These are phyloP conservation scores for Protea cynaroides DNA, from an alignment of 164 flowering plant species.

Conservation along the genomic window DNA sequence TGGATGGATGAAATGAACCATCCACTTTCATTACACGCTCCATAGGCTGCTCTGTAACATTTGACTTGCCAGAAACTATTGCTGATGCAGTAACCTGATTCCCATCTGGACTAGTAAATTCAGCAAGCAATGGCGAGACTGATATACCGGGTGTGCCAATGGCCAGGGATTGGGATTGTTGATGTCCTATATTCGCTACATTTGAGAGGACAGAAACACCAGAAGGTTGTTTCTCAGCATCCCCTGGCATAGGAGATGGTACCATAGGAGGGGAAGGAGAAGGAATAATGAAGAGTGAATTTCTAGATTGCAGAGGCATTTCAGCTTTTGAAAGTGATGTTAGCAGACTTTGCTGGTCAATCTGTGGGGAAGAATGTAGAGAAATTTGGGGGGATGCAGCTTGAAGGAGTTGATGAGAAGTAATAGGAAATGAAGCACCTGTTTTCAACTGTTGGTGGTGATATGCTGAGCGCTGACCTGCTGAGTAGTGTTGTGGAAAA, in stretches of 20 bases:
- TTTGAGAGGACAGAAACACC: constrained; percentile 52
- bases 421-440: constrained; percentile 50
- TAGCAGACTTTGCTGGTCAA: constrained; percentile 68
- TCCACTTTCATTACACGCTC: constrained; percentile 82
- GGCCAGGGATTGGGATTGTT: constrained; percentile 53
- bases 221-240: constrained; percentile 56
- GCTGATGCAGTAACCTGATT: constrained; percentile 43
- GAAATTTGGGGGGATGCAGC: constrained; percentile 67
- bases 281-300: constrained; percentile 70
- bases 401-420: constrained; percentile 68
- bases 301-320: constrained; percentile 70
- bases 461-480: constrained; percentile 48
- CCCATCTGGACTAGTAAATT: constrained; percentile 55
- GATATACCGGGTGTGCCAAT: constrained; percentile 94
- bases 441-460: constrained; percentile 60
- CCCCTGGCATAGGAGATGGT: constrained; percentile 82
- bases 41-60: constrained; percentile 60
- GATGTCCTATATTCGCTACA: constrained; percentile 53
- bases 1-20: constrained; percentile 19
- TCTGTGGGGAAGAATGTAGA: constrained; percentile 75
- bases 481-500: constrained; percentile 50
- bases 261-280: constrained; percentile 84
- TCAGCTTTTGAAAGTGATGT: constrained; percentile 52
- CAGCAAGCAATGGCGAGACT: constrained; percentile 87
- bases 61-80: constrained; percentile 46